Evolutionary conservation across 495 filamentous ascomycete species (phyloP).

Genomic region (Apodospora peruviana): DNA sequence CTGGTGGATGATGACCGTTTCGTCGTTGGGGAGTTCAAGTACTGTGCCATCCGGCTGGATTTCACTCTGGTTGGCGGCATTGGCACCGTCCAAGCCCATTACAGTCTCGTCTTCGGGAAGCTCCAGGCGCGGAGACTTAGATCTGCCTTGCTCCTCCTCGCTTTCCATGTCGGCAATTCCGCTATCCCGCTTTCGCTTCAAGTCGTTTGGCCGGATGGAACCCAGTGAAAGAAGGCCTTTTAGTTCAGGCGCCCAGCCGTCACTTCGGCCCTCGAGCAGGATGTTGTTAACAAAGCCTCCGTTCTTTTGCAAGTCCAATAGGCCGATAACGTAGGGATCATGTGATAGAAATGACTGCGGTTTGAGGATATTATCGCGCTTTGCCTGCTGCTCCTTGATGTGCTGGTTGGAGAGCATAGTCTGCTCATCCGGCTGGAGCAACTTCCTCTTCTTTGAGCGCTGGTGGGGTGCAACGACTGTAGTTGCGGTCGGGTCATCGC

Average conservation of each 20-base stretch:
- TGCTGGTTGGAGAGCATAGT: conserved; percentile 51
- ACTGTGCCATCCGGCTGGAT: conserved; percentile 49
- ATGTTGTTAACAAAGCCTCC: conserved; percentile 80
- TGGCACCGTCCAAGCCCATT: conserved; percentile 37
- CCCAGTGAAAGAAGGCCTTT: conserved; percentile 79
- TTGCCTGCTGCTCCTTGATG: conserved; percentile 74
- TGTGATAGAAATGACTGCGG: conserved; percentile 73
- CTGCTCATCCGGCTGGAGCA: conserved; percentile 63
- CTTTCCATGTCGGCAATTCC: conserved; percentile 73
- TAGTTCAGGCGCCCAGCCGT: conserved; percentile 85
- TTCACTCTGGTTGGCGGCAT: conserved; percentile 44
- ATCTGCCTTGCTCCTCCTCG: conserved; percentile 54
- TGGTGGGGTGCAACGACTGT: conserved; percentile 49
- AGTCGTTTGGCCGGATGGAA: conserved; percentile 68
- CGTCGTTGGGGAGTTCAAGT: conserved; percentile 62
- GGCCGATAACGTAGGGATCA: conserved; percentile 74
- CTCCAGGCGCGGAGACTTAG: conserved; percentile 64
- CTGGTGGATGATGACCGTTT: conserved; percentile 27
- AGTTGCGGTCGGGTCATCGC: conserved; percentile 40
- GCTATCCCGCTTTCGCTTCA: conserved; percentile 91
- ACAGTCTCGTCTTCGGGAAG: conserved; percentile 57
- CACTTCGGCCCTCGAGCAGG: conserved; percentile 69
- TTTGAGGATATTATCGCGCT: conserved; percentile 75
- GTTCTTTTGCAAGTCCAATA: conserved; percentile 85
- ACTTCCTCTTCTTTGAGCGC: conserved; percentile 68